Evolutionary conservation across 257 asterid species (phyloP).

Genomic region (Gardenia jasminoides): DNA sequence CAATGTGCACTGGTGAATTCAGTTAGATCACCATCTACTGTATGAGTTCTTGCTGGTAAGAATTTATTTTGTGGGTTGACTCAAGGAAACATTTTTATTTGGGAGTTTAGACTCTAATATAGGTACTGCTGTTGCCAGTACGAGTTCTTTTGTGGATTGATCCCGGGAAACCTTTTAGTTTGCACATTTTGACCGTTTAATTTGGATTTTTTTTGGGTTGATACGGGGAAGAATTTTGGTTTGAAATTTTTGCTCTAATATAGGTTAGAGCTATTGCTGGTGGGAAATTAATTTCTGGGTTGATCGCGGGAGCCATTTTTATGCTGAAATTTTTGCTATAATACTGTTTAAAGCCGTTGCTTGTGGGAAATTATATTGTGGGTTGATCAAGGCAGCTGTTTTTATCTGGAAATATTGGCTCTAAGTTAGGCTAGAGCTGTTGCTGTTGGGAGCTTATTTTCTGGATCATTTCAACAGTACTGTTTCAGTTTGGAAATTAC

Average conservation of each 20-base stretch:
- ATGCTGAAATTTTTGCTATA: background rate
- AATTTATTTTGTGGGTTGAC: too few relatives aligned
- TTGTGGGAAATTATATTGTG: background rate
- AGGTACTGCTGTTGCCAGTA: background rate
- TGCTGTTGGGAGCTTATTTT: background rate
- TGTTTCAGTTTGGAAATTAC: too few relatives aligned
- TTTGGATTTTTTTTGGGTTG: too few relatives aligned
- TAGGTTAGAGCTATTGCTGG: background rate
- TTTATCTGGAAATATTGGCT: background rate
- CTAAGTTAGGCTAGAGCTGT: background rate
- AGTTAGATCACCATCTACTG: background rate
- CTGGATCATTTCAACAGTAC: background rate
- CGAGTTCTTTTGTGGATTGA: background rate
- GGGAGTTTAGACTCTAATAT: too few relatives aligned
- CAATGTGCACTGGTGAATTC: too few relatives aligned
- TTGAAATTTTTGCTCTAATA: background rate
- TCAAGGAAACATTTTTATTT: too few relatives aligned
- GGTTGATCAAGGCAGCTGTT: background rate
- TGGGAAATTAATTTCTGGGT: background rate
- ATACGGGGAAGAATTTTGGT: background rate
- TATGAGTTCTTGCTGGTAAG: too few relatives aligned
- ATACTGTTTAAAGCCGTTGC: background rate
- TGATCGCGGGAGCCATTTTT: background rate
- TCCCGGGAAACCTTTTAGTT: background rate
- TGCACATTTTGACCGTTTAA: background rate